These are phyloP conservation scores for Fraxinus sp. DNA, from an alignment of 305 asterid genomes.

Conservation along the genomic window DNA sequence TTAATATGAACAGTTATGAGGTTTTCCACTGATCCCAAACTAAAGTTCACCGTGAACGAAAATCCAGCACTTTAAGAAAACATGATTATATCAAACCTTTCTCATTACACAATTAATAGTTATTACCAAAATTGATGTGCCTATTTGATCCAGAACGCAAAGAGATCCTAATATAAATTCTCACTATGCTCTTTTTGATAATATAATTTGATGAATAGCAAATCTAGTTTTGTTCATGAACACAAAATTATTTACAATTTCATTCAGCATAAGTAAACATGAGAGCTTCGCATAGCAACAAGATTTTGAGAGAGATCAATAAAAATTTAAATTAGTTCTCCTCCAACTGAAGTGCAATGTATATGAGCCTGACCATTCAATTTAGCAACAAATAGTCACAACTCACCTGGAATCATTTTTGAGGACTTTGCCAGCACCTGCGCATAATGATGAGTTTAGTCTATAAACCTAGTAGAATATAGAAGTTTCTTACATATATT, in stretches of 20 bases:
- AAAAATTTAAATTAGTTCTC: not conserved
- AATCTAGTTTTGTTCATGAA: not conserved
- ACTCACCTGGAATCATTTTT: conserved; percentile 99
- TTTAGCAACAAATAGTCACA: not conserved
- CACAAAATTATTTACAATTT: not conserved
- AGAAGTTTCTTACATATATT: not conserved
- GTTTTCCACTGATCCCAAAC: not conserved
- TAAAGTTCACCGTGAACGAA: not conserved
- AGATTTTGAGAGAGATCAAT: not conserved
- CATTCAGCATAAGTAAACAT: not conserved
- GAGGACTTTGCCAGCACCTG: conserved; percentile 99
- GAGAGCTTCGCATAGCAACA: conserved; percentile 9
- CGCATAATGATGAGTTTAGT: conserved; percentile 37
- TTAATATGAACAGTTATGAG: conserved; percentile 4
- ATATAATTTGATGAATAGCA: not conserved
- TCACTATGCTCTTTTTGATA: not conserved
- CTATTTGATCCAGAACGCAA: not conserved
- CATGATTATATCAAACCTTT: not conserved
- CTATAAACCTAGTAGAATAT: not conserved
- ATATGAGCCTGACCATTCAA: not conserved
- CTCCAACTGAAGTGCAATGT: not conserved
- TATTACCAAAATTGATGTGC: not conserved
- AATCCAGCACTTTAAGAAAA: not conserved
- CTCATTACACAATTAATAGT: not conserved
- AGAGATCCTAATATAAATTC: conserved; percentile 2